Conservation (phyloP, 169 alveolate genomes). For the Eimeria sp. region DNA sequence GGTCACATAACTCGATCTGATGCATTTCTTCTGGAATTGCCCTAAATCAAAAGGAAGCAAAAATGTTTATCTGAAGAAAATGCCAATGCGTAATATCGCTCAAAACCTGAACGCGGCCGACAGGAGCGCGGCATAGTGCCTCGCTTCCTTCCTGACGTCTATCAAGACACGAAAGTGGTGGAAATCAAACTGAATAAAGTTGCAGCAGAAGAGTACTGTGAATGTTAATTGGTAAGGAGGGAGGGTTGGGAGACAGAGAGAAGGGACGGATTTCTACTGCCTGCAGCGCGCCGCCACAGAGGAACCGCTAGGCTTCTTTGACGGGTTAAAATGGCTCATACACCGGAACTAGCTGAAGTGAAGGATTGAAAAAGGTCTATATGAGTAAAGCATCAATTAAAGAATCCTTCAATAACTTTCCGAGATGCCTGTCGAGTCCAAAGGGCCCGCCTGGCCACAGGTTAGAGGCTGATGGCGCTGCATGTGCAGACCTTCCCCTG, state of each 20-base stretch:
- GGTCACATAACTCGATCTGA: background rate
- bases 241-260: background rate
- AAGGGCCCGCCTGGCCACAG: constrained; percentile 5
- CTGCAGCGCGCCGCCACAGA: background rate
- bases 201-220: background rate
- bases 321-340: background rate
- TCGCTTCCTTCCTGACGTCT: background rate
- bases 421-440: background rate
- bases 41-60: background rate
- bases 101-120: background rate
- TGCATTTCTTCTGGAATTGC: background rate
- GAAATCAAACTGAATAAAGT: background rate
- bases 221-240: background rate
- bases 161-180: background rate
- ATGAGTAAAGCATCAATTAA: background rate
- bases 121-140: background rate
- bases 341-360: background rate
- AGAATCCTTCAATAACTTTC: background rate
- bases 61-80: background rate
- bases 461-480: background rate
- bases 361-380: background rate
- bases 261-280: background rate
- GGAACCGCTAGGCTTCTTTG: background rate
- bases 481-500: background rate
- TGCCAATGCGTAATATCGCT: background rate